Evolutionary conservation across 768 basidiomycete genomes (phyloP).

Genomic region (Tylopilus sp.): DNA sequence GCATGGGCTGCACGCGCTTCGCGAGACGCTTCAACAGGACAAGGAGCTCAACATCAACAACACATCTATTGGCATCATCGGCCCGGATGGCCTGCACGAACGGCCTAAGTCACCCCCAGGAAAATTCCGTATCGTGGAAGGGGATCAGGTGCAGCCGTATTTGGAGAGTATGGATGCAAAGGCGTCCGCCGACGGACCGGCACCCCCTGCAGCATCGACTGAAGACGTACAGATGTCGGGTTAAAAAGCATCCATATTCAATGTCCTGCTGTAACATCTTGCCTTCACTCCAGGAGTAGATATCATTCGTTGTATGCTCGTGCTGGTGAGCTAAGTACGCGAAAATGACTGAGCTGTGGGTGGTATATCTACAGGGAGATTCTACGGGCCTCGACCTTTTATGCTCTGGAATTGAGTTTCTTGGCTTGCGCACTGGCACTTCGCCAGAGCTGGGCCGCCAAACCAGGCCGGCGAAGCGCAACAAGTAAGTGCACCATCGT

Average conservation of each 20-base stretch:
- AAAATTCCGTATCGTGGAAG: conserved; percentile 86
- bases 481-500: conserved; percentile 76
- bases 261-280: conserved; percentile 6
- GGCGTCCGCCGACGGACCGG: conserved; percentile 41
- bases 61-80: conserved; percentile 93
- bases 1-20: conserved; percentile 92
- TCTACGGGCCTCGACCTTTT: conserved; percentile 6
- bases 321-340: not conserved
- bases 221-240: conserved; percentile 89
- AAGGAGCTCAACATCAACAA: conserved; percentile 92
- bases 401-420: conserved; percentile 6
- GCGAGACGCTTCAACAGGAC: conserved; percentile 97
- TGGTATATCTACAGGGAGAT: conserved; percentile 11
- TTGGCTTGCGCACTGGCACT: conserved; percentile 27
- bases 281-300: conserved; percentile 3
- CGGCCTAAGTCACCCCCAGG: conserved; percentile 48
- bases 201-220: conserved; percentile 34
- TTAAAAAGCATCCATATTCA: conserved; percentile 34
- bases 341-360: conserved; percentile 26
- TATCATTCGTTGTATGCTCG: not conserved
- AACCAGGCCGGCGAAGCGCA: conserved; percentile 65
- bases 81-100: conserved; percentile 63
- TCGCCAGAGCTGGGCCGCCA: conserved; percentile 62
- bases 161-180: conserved; percentile 77
- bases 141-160: conserved; percentile 69